Conservation (phyloP, 768 basidiomycete genomes). For the Pleurotus ostreatus region DNA sequence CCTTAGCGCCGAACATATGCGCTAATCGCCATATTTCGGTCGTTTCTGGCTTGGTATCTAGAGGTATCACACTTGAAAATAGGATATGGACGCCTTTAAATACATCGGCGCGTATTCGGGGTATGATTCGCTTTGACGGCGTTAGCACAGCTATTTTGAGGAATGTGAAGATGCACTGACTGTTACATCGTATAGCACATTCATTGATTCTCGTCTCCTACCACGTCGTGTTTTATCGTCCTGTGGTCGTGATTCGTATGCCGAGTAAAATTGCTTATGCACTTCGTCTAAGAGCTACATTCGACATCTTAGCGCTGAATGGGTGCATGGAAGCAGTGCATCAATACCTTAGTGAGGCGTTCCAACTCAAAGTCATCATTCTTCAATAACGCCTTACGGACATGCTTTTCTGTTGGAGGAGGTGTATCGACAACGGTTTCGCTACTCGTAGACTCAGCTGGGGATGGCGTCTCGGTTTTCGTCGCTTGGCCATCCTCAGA, state of each 20-base stretch:
- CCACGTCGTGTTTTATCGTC: slow-evolving; percentile 18
- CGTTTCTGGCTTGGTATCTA: slow-evolving; percentile 75
- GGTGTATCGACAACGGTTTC: slow-evolving; percentile 11
- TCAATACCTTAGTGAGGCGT: slow-evolving; percentile 67
- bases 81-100: slow-evolving; percentile 79
- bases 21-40: slow-evolving; percentile 87
- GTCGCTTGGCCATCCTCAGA: slow-evolving; percentile 22
- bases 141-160: slow-evolving; percentile 3
- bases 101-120: slow-evolving; percentile 68
- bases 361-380: slow-evolving; percentile 83
- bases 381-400: slow-evolving; percentile 75
- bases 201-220: slow-evolving; percentile 23
- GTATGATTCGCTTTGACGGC: slow-evolving; percentile 71
- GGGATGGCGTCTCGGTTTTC: slow-evolving; percentile 14
- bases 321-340: background rate
- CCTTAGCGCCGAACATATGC: slow-evolving; percentile 82
- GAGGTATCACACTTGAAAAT: slow-evolving; percentile 93
- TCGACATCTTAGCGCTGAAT: background rate
- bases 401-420: slow-evolving; percentile 38
- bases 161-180: slow-evolving; percentile 38
- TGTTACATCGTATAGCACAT: slow-evolving; percentile 65
- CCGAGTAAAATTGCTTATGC: slow-evolving; percentile 70
- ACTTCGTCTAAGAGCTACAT: slow-evolving; percentile 76
- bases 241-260: slow-evolving; percentile 47
- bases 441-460: slow-evolving; percentile 14